Conservation (phyloP, 108 stramenopile genomes). For the Aurantiochytrium sp. region DNA sequence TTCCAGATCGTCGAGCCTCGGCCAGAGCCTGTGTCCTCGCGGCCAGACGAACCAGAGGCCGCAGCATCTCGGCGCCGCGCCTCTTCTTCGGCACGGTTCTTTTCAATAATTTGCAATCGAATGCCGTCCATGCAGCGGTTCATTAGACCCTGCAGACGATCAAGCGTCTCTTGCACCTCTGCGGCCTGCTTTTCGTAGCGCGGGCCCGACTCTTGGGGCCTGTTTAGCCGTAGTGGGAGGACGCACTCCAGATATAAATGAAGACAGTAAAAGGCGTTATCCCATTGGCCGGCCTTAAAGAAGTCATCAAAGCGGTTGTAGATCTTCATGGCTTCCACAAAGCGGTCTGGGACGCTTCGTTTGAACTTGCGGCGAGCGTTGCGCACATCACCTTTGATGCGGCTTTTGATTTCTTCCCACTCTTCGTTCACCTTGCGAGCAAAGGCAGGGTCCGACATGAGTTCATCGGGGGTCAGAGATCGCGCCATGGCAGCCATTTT, state of each 20-base stretch:
- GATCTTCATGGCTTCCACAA: background rate
- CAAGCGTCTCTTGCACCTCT: background rate
- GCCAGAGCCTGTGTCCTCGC: too few species aligned
- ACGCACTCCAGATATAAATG: background rate
- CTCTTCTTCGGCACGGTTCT: background rate
- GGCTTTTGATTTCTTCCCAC: background rate
- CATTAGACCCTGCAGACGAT: background rate
- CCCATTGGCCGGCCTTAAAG: background rate
- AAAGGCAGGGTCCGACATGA: slow-evolving; percentile 2
- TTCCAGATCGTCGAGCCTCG: background rate
- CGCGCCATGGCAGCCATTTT: background rate
- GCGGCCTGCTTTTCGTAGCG: background rate
- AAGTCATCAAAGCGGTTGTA: background rate
- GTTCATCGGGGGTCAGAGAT: background rate
- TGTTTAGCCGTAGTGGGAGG: background rate
- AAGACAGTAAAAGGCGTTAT: background rate
- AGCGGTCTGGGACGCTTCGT: background rate
- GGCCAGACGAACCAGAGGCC: too few species aligned
- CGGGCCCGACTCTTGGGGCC: background rate
- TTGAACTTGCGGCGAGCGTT: background rate
- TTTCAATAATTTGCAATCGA: background rate
- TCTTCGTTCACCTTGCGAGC: background rate
- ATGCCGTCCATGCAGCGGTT: background rate
- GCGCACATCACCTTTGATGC: background rate
- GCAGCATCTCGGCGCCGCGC: background rate